Base-by-base conservation (phyloP, 2,329 filamentous ascomycete species). In the Aspergillus udagawae region DNA sequence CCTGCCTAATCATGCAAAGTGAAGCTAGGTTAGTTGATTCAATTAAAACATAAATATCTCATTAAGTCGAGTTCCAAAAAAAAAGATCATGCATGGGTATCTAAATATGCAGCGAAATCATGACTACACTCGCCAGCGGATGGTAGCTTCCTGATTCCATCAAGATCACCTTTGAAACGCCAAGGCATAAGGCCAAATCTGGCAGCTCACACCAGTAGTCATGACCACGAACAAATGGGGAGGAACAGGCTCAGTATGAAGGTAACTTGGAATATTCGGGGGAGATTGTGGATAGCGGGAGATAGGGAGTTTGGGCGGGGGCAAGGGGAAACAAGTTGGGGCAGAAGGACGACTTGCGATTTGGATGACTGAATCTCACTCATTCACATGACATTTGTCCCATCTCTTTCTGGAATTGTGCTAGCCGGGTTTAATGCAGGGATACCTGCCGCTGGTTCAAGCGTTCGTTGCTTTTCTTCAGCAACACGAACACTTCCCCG, bases 401-500 rank as follows among this genome's bases (percentile, higher is more conserved):
- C 20, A 6, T 27, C 45, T 56, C 23, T 54, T 51, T 42, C 63
- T 27, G 29, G 57, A 52, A 54, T 60, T 60, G 35, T 60, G 53
- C 45, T 62, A 38, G 32, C 65, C 17, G 67, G 63, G 48, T 64
- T 69, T 51, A 74, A 60, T 1, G 64, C 51, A 27, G 70, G 65
- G 27, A 67, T 48, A 61, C 50, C 63, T 25, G 68, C 58, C 21
- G 65, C 66, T 12, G 65, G 66, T 28, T 68, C 63, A 14, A 73
- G 74, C 41, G 64, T 63, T 51, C 70, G 66, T 57, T 65, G 70
- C 53, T 66, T 68, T 47, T 79, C 80, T 45, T 70, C 74, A 4
- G 81, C 79, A 38, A 89, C 70, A 51, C 86, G 83, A 52, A 91
- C 82, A 67, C 86, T 91, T 44, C 87, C 89, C 59, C 87, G 80